Conservation (phyloP, 176 grass and related monocot genomes). For the Eremochloa ophiuroides region DNA sequence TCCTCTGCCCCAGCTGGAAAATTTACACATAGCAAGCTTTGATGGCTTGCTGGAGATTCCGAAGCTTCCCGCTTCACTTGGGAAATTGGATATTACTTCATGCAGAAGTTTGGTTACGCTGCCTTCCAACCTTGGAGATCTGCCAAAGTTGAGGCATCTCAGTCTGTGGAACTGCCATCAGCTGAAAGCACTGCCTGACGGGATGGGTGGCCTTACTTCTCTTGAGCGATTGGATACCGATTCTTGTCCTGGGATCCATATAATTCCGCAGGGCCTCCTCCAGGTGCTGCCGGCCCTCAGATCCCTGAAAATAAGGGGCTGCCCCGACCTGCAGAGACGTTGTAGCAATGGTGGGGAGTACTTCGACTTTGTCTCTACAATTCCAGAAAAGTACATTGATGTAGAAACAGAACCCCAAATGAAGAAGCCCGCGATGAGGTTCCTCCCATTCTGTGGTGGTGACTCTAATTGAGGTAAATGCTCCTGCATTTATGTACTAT, state of each 20-base stretch:
- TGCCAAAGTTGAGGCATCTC: not conserved
- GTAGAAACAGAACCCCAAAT: too few relatives aligned
- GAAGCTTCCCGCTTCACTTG: not conserved
- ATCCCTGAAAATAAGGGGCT: accelerated
- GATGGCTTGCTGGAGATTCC: not conserved
- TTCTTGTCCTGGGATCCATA: not conserved
- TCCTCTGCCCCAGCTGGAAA: not conserved
- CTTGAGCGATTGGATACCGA: accelerated
- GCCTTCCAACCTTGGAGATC: not conserved
- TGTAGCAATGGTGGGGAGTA: slow-evolving; percentile 10
- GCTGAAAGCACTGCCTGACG: not conserved
- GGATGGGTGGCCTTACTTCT: not conserved
- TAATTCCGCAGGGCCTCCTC: not conserved
- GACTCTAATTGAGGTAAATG: too few relatives aligned
- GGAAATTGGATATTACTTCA: accelerated
- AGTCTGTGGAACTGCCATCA: accelerated
- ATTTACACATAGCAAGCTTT: accelerated
- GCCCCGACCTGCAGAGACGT: not conserved
- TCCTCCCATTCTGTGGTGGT: not conserved
- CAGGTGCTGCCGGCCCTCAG: not conserved
- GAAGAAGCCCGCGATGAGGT: too few relatives aligned
- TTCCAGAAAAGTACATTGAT: not conserved
- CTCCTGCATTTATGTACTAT: too few relatives aligned
- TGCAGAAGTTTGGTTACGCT: not conserved
- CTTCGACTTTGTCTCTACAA: not conserved